These are phyloP conservation scores for Fusarium sp. DNA, from an alignment of 2,329 filamentous ascomycete species.

Conservation along the genomic window DNA sequence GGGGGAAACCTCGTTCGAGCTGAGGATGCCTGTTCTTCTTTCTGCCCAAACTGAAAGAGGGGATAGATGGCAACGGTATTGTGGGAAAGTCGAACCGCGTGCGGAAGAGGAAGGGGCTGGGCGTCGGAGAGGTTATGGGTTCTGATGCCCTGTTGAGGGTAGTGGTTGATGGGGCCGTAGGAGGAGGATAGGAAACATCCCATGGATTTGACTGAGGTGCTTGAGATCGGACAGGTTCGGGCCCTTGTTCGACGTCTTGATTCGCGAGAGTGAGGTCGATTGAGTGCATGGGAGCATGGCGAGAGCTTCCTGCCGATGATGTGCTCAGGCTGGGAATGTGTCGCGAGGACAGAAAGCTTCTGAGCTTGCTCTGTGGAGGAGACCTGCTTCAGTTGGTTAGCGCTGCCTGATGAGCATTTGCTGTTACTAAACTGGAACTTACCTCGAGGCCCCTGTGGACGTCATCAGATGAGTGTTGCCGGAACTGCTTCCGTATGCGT, in stretches of 20 bases:
- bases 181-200: constrained; percentile 9
- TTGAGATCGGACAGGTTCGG: background rate
- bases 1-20: constrained; percentile 12
- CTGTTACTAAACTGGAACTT: background rate
- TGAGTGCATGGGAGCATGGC: constrained; percentile 6
- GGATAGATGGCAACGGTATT: constrained; percentile 35
- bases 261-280: background rate
- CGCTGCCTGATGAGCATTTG: background rate
- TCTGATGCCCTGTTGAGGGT: background rate
- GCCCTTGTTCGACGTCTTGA: constrained; percentile 23
- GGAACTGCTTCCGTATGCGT: constrained; percentile 30
- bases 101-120: constrained; percentile 52
- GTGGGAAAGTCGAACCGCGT: constrained; percentile 46
- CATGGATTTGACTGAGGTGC: background rate
- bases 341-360: constrained; percentile 34
- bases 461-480: constrained; percentile 37
- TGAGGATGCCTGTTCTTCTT: constrained; percentile 13
- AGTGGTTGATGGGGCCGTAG: background rate
- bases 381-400: constrained; percentile 28
- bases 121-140: constrained; percentile 24
- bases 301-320: constrained; percentile 20
- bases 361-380: constrained; percentile 36
- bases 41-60: constrained; percentile 30
- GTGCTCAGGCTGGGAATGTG: constrained; percentile 32
- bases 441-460: constrained; percentile 37